phyloP scores from a whole-genome alignment of 805 yeast species.

The Ogataea wickerhamii region DNA sequence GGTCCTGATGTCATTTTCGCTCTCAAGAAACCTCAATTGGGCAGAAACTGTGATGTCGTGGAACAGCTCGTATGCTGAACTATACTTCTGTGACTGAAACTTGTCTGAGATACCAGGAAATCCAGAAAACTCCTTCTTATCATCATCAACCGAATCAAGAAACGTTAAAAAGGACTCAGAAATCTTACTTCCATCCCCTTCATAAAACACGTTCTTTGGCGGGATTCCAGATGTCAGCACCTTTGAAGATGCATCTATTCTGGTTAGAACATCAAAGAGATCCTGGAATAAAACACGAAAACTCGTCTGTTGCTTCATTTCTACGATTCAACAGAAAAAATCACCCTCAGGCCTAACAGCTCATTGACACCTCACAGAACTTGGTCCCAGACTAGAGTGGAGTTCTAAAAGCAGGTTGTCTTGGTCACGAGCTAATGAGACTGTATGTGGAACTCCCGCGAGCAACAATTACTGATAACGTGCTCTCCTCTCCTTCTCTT shows the following conservation, averaged over 20 bases:
- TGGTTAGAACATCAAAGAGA: conserved; percentile 19
- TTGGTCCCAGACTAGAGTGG: too few relatives aligned
- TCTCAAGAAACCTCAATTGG: conserved; percentile 43
- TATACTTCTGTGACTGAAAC: conserved; percentile 38
- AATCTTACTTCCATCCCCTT: conserved; percentile 41
- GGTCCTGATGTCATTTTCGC: conserved; percentile 44
- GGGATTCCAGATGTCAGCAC: conserved; percentile 36
- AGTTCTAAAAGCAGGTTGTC: too few relatives aligned
- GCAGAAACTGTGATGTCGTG: conserved; percentile 66
- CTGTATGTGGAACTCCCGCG: too few relatives aligned
- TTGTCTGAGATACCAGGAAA: conserved; percentile 26
- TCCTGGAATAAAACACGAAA: conserved; percentile 19
- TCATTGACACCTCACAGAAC: too few relatives aligned
- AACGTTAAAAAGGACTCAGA: conserved; percentile 39
- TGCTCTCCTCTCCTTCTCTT: too few relatives aligned
- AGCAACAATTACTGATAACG: too few relatives aligned
- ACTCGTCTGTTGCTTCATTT: too few relatives aligned
- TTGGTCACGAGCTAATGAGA: too few relatives aligned
- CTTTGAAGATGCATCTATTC: conserved; percentile 20
- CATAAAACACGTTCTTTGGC: conserved; percentile 37
- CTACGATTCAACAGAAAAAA: too few relatives aligned
- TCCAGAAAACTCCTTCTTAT: conserved; percentile 36
- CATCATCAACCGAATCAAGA: conserved; percentile 28
- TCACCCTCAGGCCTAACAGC: too few relatives aligned
- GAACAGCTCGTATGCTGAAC: conserved; percentile 50